phyloP scores from a whole-genome alignment of 768 basidiomycete species.

The Lepiota venenata region DNA sequence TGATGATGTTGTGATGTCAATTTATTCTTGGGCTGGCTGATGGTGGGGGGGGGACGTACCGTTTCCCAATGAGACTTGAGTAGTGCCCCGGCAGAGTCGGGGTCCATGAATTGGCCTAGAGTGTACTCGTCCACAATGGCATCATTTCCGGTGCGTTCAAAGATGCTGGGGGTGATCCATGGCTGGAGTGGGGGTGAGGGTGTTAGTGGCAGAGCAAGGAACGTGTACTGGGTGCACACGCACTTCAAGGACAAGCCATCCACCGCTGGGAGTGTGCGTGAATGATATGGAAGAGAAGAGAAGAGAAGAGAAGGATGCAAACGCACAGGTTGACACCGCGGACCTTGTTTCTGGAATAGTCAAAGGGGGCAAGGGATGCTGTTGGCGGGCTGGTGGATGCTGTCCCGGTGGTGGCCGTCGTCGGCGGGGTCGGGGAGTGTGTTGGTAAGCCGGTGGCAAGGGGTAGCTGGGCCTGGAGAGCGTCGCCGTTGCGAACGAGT shows the following conservation, averaged over 20 bases:
- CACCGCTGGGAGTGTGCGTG: constrained; percentile 37
- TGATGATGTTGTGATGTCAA: constrained; percentile 14
- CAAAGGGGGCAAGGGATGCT: constrained; percentile 6
- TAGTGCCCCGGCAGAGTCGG: constrained; percentile 35
- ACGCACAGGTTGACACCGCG: constrained; percentile 64
- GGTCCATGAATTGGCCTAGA: constrained; percentile 49
- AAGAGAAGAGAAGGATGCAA: background rate
- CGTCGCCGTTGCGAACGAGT: background rate
- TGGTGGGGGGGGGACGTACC: constrained; percentile 25
- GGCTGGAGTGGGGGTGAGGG: constrained; percentile 36
- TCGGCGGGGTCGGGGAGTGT: background rate
- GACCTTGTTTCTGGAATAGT: constrained; percentile 27
- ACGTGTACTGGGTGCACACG: constrained; percentile 2
- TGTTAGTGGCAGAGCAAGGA: background rate
- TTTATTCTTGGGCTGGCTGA: background rate
- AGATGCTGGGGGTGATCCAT: constrained; percentile 79
- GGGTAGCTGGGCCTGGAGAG: background rate
- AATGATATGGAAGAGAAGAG: background rate
- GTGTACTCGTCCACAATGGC: constrained; percentile 62
- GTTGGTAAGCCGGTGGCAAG: background rate
- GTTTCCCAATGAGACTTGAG: constrained; percentile 58
- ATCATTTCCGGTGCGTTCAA: constrained; percentile 55
- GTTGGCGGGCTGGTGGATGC: too few relatives aligned
- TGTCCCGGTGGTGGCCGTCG: background rate
- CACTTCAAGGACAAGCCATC: constrained; percentile 64